phyloP scores from a whole-genome alignment of 1,284 basidiomycete genomes.

The Puccinia novopanici region DNA sequence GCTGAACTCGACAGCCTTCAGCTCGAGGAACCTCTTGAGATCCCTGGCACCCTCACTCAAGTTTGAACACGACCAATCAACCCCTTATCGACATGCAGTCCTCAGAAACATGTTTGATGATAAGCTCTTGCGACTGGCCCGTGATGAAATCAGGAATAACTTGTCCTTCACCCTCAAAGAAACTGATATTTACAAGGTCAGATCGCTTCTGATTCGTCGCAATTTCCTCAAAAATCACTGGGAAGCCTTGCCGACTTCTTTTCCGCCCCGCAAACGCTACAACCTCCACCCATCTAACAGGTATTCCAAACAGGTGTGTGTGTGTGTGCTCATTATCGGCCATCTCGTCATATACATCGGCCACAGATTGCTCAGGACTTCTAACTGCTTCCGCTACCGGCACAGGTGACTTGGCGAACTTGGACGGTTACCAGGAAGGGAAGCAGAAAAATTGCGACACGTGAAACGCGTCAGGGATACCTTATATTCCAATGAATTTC shows the following conservation, averaged over 20 bases:
- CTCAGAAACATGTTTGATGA: conserved; percentile 38
- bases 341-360: neutral
- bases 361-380: neutral
- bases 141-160: conserved; percentile 68
- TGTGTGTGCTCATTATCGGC: too few species aligned
- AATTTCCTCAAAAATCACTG: conserved; percentile 10
- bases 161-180: conserved; percentile 94
- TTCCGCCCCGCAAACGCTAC: neutral
- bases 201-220: neutral
- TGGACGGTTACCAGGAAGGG: conserved; percentile 75
- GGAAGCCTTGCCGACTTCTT: conserved; percentile 4
- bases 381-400: neutral
- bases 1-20: conserved; percentile 25
- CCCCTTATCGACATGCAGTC: conserved; percentile 42
- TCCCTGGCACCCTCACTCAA: conserved; percentile 34
- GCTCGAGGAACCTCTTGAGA: conserved; percentile 29
- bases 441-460: conserved; percentile 75
- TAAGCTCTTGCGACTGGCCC: conserved; percentile 52
- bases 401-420: conserved; percentile 91
- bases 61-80: conserved; percentile 26
- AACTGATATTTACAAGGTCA: conserved; percentile 96
- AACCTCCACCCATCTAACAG: too few species aligned
- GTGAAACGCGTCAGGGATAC: conserved; percentile 83
- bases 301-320: conserved; percentile 41
- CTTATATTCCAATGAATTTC: conserved; percentile 84